Conservation (phyloP, 2,329 filamentous ascomycete genomes). For the Ascochyta viciae-villosae region DNA sequence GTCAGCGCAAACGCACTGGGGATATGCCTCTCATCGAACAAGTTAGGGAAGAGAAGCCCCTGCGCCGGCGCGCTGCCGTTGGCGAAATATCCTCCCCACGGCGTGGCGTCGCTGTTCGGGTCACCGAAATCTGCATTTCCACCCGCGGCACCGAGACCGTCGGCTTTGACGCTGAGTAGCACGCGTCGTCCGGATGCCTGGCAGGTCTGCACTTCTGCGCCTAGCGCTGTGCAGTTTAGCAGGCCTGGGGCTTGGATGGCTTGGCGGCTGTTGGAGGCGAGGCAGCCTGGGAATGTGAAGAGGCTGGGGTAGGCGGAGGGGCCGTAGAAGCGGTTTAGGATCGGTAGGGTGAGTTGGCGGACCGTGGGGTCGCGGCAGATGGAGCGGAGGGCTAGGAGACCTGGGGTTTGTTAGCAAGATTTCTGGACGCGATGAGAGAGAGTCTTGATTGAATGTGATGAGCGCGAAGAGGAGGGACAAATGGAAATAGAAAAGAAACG, state of each 20-base stretch:
- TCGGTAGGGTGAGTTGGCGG: slow-evolving; percentile 49
- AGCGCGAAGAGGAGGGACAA: background rate
- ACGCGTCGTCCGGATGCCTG: slow-evolving; percentile 51
- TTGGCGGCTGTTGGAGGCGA: slow-evolving; percentile 39
- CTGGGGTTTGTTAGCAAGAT: slow-evolving; percentile 7
- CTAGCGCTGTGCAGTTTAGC: slow-evolving; percentile 48
- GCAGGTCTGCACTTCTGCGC: slow-evolving; percentile 44
- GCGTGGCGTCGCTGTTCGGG: background rate
- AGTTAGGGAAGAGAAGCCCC: slow-evolving; percentile 23
- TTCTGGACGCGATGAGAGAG: background rate
- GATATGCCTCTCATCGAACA: slow-evolving; percentile 31
- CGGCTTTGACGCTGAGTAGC: slow-evolving; percentile 48
- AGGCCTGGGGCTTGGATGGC: slow-evolving; percentile 46
- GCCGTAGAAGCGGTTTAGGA: slow-evolving; percentile 44
- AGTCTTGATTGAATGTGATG: background rate
- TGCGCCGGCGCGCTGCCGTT: background rate
- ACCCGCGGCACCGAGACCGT: slow-evolving; percentile 35
- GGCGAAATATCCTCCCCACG: slow-evolving; percentile 20
- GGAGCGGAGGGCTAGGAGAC: slow-evolving; percentile 30
- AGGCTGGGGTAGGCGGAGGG: slow-evolving; percentile 42
- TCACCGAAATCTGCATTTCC: slow-evolving; percentile 28
- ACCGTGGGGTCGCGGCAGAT: slow-evolving; percentile 47
- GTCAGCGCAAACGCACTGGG: slow-evolving; percentile 30
- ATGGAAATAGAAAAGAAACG: background rate
- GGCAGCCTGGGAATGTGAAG: slow-evolving; percentile 46